Percentiles rank a stretch among this genome's conserved stretches.
phyloP scores from a whole-genome alignment of 2,329 filamentous ascomycete genomes.

The Exophiala mesophila region DNA sequence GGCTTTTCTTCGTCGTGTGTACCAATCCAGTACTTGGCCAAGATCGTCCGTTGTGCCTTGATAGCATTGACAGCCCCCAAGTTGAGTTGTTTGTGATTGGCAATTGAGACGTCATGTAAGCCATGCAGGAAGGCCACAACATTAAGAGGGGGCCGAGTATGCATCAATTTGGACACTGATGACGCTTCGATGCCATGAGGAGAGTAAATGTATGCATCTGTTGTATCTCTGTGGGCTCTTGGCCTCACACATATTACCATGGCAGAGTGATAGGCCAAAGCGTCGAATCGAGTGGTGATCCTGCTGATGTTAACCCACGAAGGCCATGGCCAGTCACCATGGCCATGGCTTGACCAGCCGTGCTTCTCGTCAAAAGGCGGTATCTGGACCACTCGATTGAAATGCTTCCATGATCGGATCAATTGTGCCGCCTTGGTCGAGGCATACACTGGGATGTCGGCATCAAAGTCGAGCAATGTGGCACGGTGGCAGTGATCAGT shows the following conservation, averaged over 20 bases:
- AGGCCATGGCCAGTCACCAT: slow-evolving; percentile 45
- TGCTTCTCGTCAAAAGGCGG: slow-evolving; percentile 40
- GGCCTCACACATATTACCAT: slow-evolving; percentile 53
- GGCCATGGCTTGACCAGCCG: too few species aligned
- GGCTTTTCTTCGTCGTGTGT: slow-evolving; percentile 48
- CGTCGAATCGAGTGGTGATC: slow-evolving; percentile 50
- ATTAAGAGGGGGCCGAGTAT: slow-evolving; percentile 44
- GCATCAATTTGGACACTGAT: slow-evolving; percentile 42
- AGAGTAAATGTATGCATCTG: slow-evolving; percentile 58
- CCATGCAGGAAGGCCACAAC: slow-evolving; percentile 60
- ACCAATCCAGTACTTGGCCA: slow-evolving; percentile 59
- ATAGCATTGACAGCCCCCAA: slow-evolving; percentile 60
- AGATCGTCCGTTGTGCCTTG: slow-evolving; percentile 48
- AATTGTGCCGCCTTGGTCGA: slow-evolving; percentile 54
- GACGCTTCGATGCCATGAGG: slow-evolving; percentile 55
- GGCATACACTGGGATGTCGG: slow-evolving; percentile 55
- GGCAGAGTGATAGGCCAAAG: slow-evolving; percentile 59
- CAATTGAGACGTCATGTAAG: slow-evolving; percentile 56
- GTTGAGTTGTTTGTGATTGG: slow-evolving; percentile 53
- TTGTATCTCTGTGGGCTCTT: slow-evolving; percentile 6
- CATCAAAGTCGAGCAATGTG: slow-evolving; percentile 54
- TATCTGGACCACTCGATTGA: slow-evolving; percentile 50
- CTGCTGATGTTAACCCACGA: slow-evolving; percentile 58
- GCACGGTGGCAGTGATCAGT: slow-evolving; percentile 63
- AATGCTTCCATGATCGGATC: slow-evolving; percentile 56